Evolutionary conservation across 2,329 filamentous ascomycete species (phyloP), one percentile per base, ranked within the genome.

Genomic region (Diaporthe ampelina): DNA sequence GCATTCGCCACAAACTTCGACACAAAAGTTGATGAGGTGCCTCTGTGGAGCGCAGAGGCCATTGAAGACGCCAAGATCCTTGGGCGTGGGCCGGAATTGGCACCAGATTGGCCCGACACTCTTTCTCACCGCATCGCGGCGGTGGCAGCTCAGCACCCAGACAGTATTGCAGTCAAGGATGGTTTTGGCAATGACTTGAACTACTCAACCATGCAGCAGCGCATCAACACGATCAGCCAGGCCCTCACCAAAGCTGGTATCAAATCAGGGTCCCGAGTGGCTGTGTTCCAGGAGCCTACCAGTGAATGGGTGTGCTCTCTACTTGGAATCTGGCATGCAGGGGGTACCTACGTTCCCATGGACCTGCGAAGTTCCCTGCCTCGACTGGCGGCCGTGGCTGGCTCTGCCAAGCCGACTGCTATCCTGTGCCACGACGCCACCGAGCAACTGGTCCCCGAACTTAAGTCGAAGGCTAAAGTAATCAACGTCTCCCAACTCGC

Each of bases 261-360:
- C 7, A 68, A 54, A 9, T 48, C 45, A 11, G 26, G 26, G 24
- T 29, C 65, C 15, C 56, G 67, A 15, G 81, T 89, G 3, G 82
- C 77, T 0, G 84, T 89, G 2, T 84, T 86, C 65, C 82, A 84
- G 50, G 68, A 85, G 5, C 80, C 87, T 0, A 76, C 79, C 0
- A 50, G 78, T 0, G 82, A 86, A 52, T 84, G 78, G 78, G 77
- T 85, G 7, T 79, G 73, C 52, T 83, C 82, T 0, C 75, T 88
- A 57, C 80, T 88, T 4, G 86, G 84, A 10, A 84, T 87, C 52
- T 75, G 82, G 70, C 78, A 81, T 0, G 68, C 84, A 17, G 86
- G 85, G 1, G 81, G 78, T 10, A 77, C 82, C 1, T 85, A 85
- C 48, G 79, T 86, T 6, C 84, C 85, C 3, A 78, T 89, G 0